Evolutionary conservation across 768 basidiomycete genomes (phyloP).

Genomic region (Mycena pura): DNA sequence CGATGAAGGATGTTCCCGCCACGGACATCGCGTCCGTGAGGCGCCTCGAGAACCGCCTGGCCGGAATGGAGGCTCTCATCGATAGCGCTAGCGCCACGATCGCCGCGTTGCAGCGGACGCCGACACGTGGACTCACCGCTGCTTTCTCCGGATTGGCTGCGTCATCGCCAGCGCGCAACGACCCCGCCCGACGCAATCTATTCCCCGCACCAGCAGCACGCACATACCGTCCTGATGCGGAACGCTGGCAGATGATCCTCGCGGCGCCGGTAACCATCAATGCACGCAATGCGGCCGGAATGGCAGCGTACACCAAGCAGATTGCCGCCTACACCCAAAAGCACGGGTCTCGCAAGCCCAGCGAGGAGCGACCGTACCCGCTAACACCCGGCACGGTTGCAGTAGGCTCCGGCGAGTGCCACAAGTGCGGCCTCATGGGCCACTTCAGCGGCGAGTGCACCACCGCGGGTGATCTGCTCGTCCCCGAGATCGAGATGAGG

Average conservation of each 20-base stretch:
- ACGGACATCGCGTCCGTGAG: neutral
- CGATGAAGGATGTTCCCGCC: neutral
- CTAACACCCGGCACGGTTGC: constrained; percentile 30
- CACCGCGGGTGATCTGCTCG: neutral
- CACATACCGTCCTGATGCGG: neutral
- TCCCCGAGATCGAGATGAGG: constrained; percentile 22
- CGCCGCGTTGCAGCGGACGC: neutral
- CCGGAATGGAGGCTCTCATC: neutral
- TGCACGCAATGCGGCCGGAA: constrained; percentile 27
- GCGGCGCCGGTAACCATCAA: neutral
- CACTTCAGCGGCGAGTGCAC: constrained; percentile 17
- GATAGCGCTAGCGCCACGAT: neutral
- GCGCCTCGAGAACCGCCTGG: neutral
- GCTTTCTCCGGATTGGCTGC: neutral
- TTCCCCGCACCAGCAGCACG: neutral
- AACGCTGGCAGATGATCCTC: neutral
- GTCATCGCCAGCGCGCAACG: neutral
- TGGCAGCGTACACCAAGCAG: constrained; percentile 14
- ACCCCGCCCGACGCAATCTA: neutral
- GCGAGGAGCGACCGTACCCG: constrained; percentile 28
- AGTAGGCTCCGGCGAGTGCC: constrained; percentile 28
- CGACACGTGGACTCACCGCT: neutral
- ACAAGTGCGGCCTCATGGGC: constrained; percentile 27
- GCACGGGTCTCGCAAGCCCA: neutral
- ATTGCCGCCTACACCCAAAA: constrained; percentile 12